Conservation (phyloP, 805 yeast genomes). For the Candida ficus region DNA sequence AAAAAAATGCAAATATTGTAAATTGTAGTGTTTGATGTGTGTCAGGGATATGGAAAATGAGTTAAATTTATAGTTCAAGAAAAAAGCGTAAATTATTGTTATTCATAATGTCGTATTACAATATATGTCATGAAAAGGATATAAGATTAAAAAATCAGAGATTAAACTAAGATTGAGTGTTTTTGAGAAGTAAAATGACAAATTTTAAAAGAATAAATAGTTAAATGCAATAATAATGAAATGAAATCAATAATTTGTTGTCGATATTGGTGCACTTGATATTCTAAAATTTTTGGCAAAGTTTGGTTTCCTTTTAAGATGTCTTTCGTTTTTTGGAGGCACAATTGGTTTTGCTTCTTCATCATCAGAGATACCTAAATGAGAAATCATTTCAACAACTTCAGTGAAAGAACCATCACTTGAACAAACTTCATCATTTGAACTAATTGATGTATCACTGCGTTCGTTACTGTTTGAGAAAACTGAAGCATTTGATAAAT, state of each 20-base stretch:
- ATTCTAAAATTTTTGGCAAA: neutral
- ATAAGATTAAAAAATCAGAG: no score
- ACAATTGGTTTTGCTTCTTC: neutral
- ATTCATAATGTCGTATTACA: no score
- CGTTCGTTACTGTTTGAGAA: neutral
- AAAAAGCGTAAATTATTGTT: no score
- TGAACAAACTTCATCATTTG: neutral
- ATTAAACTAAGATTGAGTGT: no score
- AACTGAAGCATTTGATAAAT: neutral
- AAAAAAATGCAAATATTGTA: no score
- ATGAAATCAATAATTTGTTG: neutral
- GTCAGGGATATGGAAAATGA: no score
- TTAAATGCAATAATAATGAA: no score
- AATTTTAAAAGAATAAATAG: no score
- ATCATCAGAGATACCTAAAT: neutral
- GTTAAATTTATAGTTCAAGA: no score
- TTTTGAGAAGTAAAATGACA: no score
- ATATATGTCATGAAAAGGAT: no score
- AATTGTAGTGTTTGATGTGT: no score
- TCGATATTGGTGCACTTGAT: neutral
- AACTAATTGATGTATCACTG: neutral
- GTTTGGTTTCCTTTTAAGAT: neutral
- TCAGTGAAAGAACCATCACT: neutral
- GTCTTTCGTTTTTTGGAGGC: neutral
- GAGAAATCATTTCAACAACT: neutral